Evolutionary conservation across 139 green algal species (phyloP), one percentile per base, ranked within the genome.

Genomic region (Picochlorum sp.): DNA sequence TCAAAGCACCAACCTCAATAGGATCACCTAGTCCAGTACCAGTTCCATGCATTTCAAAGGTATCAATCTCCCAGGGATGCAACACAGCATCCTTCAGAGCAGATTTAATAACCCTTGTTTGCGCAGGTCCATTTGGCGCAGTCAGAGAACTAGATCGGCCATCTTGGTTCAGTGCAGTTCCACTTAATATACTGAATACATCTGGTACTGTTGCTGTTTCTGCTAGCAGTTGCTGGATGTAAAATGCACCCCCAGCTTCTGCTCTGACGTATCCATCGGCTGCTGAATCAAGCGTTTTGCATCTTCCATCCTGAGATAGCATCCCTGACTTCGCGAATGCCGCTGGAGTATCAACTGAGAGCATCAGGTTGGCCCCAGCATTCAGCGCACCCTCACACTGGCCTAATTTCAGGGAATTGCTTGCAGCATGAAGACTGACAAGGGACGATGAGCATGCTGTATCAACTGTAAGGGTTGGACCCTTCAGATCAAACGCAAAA

Each of bases 401-500:
- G 21, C 60, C 65, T 23, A 73, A 30, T 26, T 45, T 26, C 13
- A 77, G 23, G 8, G 50, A 34, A 37, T 70, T 73, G 38, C 49
- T 64, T 16, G 71, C 77, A 15, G 65, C 65, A 65, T 83, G 77
- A 24, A 69, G 23, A 50, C 51, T 60, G 44, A 88, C 82, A 62
- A 88, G 69, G n/a, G 81, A 89, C 50, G 76, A 88, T 14, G 82
- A 91, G 82, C 87, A 95, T 45, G 87, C 87, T 15, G 86, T 94
- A 81, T 94, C 89, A 55, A 79, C 84, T 10, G 82, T 87, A 49
- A 91, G 65, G 34, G 81, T 82, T 0, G 83, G 86, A 6, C 85
- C 85, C 51, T 64, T 65, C 16, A 77, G 51, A 10, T 77, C 81
- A 68, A 92, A 92, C 5, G 75, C 76, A 74, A 86, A 97, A 24